Evolutionary conservation across 2,329 filamentous ascomycete species (phyloP).

Genomic region (Fusarium sp.): DNA sequence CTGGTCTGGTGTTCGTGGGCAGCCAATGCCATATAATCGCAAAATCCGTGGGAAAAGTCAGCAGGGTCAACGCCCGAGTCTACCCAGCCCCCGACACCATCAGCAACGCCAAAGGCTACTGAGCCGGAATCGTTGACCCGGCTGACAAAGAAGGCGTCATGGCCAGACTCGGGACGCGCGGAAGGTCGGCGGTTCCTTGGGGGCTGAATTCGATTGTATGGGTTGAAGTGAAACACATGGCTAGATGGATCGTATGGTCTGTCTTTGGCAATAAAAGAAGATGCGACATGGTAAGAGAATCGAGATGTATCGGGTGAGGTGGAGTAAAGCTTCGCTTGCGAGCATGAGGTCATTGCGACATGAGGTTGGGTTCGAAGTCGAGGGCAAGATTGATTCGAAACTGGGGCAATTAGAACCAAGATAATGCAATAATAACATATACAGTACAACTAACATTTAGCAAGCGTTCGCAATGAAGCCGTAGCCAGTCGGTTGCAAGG

Average conservation of each 20-base stretch:
- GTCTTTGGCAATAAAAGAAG: constrained; percentile 81
- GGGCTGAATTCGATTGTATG: constrained; percentile 69
- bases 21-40: constrained; percentile 88
- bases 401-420: constrained; percentile 35
- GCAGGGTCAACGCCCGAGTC: constrained; percentile 93
- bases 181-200: constrained; percentile 54
- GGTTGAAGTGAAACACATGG: constrained; percentile 80
- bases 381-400: constrained; percentile 24
- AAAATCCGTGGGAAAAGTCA: constrained; percentile 94
- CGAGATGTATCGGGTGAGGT: constrained; percentile 46
- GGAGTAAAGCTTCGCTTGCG: constrained; percentile 43
- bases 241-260: constrained; percentile 74
- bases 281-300: constrained; percentile 78
- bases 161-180: constrained; percentile 79
- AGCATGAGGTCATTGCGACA: constrained; percentile 34
- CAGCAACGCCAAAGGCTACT: constrained; percentile 88
- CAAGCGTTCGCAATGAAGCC: constrained; percentile 41
- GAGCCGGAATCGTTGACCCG: constrained; percentile 77
- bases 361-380: constrained; percentile 21
- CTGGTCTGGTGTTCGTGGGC: constrained; percentile 69
- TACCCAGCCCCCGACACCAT: constrained; percentile 95
- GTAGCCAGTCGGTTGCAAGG: constrained; percentile 40
- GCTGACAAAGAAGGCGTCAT: constrained; percentile 96
- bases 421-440: background rate
- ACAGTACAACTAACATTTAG: constrained; percentile 38